Percentiles rank a stretch among this genome's conserved stretches.
phyloP scores from a whole-genome alignment of 116 monocot genomes.

The Dioscorea cayenensis region DNA sequence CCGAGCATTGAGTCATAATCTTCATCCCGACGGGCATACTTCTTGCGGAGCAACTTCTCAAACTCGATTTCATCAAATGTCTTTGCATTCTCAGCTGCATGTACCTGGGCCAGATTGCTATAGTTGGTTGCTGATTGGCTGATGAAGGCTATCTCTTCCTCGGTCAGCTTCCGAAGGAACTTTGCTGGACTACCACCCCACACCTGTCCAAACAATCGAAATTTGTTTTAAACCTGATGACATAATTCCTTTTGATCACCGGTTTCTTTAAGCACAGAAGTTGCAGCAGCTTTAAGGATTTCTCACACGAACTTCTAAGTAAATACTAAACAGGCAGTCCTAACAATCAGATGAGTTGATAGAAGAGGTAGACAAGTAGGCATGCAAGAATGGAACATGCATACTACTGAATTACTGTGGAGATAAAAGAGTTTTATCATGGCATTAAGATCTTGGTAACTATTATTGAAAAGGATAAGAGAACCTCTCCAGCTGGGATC shows the following conservation, averaged over 20 bases:
- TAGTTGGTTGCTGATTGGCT: slow-evolving; percentile 74
- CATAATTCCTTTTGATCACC: too few species aligned
- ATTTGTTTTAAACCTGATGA: background rate
- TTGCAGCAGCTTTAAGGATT: too few species aligned
- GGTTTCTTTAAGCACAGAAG: too few species aligned
- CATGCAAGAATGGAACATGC: too few species aligned
- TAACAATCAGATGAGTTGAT: background rate
- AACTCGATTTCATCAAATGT: slow-evolving; percentile 74
- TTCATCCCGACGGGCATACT: slow-evolving; percentile 62
- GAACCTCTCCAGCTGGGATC: slow-evolving; percentile 77
- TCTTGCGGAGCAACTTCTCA: slow-evolving; percentile 79
- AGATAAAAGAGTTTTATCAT: background rate
- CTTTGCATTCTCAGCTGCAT: slow-evolving; percentile 82
- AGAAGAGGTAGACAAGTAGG: too few species aligned
- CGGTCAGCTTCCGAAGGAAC: slow-evolving; percentile 77
- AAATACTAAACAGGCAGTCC: too few species aligned
- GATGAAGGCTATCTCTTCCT: slow-evolving; percentile 71
- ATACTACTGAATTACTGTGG: too few species aligned
- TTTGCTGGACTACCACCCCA: slow-evolving; percentile 88
- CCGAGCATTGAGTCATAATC: slow-evolving; percentile 79
- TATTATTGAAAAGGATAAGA: background rate
- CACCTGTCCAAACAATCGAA: slow-evolving; percentile 33
- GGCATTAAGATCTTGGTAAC: background rate
- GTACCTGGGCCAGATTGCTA: slow-evolving; percentile 61
- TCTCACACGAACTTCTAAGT: too few species aligned